phyloP scores from a whole-genome alignment of 2,329 filamentous ascomycete genomes.

The Verticillium nonalfalfae region DNA sequence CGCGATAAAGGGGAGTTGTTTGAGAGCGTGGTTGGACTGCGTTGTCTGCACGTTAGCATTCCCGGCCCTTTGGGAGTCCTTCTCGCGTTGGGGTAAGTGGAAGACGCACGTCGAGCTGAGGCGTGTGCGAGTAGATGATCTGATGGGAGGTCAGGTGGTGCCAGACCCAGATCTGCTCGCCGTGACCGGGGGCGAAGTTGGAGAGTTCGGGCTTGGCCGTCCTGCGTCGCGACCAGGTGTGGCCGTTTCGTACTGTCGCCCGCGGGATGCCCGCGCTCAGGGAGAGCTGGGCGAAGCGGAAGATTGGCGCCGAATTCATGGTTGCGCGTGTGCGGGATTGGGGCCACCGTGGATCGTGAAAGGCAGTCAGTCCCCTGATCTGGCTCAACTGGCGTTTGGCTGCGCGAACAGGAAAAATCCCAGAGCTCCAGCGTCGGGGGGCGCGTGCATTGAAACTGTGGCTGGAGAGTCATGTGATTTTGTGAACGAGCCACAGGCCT shows the following conservation, averaged over 20 bases:
- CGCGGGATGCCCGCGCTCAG: slow-evolving; percentile 24
- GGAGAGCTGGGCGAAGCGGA: slow-evolving; percentile 34
- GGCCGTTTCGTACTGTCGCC: slow-evolving; percentile 33
- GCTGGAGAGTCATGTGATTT: slow-evolving; percentile 6
- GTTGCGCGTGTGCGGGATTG: slow-evolving; percentile 15
- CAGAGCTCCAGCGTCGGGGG: slow-evolving; percentile 5
- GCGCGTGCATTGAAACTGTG: slow-evolving; percentile 3
- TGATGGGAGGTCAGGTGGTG: slow-evolving; percentile 42
- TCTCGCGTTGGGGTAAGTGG: neutral
- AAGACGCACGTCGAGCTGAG: slow-evolving; percentile 36
- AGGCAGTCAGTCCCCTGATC: neutral
- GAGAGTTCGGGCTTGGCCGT: slow-evolving; percentile 13
- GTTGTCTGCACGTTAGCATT: neutral
- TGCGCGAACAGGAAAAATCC: slow-evolving; percentile 8
- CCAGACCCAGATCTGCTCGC: slow-evolving; percentile 53
- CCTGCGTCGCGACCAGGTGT: slow-evolving; percentile 15
- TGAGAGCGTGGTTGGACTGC: slow-evolving; percentile 39
- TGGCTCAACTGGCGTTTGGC: neutral
- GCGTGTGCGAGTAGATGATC: slow-evolving; percentile 45
- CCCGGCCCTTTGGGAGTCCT: too few relatives aligned
- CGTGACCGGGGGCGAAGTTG: slow-evolving; percentile 32
- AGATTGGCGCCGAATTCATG: slow-evolving; percentile 29
- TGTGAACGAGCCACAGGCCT: neutral
- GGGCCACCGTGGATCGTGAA: neutral
- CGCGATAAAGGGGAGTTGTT: slow-evolving; percentile 58